These are phyloP conservation scores for Tuber borchii DNA, from an alignment of 495 filamentous ascomycete species.

Conservation along the genomic window DNA sequence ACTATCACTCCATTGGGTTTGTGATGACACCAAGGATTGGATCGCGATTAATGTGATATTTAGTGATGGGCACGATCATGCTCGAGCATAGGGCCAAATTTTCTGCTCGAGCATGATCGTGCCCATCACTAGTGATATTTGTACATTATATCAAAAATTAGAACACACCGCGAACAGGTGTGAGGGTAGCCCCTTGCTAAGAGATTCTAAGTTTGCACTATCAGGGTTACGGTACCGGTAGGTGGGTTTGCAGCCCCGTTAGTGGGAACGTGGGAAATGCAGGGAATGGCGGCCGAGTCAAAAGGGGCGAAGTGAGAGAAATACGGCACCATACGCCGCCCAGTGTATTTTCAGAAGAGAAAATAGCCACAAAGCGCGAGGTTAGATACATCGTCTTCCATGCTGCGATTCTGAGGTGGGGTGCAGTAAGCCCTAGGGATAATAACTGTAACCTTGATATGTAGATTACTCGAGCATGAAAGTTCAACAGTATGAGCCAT, in stretches of 20 bases:
- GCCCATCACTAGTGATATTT: too few relatives aligned
- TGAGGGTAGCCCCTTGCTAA: not conserved
- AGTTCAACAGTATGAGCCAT: not conserved
- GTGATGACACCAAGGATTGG: too few relatives aligned
- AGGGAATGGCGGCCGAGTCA: not conserved
- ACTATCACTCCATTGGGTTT: conserved; percentile 9
- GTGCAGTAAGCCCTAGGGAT: too few relatives aligned
- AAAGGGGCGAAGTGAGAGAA: not conserved
- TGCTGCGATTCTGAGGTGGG: not conserved
- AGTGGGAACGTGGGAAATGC: not conserved
- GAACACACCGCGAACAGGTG: not conserved
- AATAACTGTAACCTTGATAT: not conserved
- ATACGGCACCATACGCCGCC: not conserved
- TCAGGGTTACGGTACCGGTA: not conserved
- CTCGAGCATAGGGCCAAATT: too few relatives aligned
- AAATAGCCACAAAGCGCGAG: not conserved
- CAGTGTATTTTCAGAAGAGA: not conserved
- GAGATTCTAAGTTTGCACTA: not conserved
- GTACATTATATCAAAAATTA: conserved; percentile 2
- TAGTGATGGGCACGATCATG: too few relatives aligned
- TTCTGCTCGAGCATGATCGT: too few relatives aligned
- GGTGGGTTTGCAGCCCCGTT: not conserved
- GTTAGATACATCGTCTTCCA: not conserved
- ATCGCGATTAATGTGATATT: conserved; percentile 10
- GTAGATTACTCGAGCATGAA: not conserved